A percentile compares a stretch with the other conserved stretches of the same genome.
Conservation (phyloP, 1,284 basidiomycete genomes). For the Hemileia vastatrix region DNA sequence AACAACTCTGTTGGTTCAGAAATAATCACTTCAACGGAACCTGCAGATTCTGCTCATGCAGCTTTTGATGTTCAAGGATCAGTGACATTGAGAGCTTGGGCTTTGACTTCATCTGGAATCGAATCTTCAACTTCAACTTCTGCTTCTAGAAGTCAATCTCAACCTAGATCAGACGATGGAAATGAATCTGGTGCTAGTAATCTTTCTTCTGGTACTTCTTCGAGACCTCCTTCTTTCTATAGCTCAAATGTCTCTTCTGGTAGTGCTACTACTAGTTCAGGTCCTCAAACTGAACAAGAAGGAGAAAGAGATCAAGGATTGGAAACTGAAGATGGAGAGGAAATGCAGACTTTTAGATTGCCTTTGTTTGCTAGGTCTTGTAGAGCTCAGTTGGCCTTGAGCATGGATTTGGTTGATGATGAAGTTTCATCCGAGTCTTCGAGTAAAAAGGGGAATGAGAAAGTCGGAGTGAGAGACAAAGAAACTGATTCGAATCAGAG, state of each 20-base stretch:
- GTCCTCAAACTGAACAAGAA: conserved; percentile 25
- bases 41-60: conserved; percentile 10
- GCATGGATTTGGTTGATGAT: neutral
- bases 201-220: conserved; percentile 27
- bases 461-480: neutral
- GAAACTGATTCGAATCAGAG: neutral
- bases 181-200: conserved; percentile 9
- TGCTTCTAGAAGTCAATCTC: conserved; percentile 7
- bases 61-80: conserved; percentile 29
- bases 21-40: neutral
- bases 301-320: neutral
- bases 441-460: neutral
- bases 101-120: conserved; percentile 21
- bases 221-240: conserved; percentile 29
- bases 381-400: conserved; percentile 26
- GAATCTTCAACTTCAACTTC: neutral
- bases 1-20: neutral
- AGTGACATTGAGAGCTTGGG: conserved; percentile 29
- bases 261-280: conserved; percentile 25
- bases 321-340: too few species aligned
- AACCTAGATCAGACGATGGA: neutral
- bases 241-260: conserved; percentile 24
- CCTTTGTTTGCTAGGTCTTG: conserved; percentile 31
- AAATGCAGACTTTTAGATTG: conserved; percentile 27
- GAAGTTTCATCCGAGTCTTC: neutral